These are phyloP conservation scores for Lentinus tigrinus DNA, from an alignment of 768 basidiomycete species.

Conservation along the genomic window DNA sequence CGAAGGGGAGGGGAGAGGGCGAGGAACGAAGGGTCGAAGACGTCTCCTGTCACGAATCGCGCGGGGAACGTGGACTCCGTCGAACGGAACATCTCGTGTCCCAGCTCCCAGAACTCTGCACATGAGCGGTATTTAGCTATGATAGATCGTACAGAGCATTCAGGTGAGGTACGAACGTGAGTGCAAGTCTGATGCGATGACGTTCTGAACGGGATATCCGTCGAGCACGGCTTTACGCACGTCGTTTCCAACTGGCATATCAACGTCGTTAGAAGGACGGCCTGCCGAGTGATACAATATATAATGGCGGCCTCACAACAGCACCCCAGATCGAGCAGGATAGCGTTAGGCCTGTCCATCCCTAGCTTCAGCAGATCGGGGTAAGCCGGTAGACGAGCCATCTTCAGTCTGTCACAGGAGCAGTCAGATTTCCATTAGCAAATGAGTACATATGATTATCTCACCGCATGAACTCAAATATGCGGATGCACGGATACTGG, in stretches of 20 bases:
- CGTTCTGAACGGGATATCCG: slow-evolving; percentile 40
- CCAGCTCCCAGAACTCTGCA: slow-evolving; percentile 59
- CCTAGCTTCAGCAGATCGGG: slow-evolving; percentile 35
- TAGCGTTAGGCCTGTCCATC: slow-evolving; percentile 32
- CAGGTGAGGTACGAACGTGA: slow-evolving; percentile 27
- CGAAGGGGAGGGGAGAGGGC: background rate
- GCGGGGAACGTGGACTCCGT: slow-evolving; percentile 52
- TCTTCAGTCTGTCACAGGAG: slow-evolving; percentile 21
- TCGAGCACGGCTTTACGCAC: slow-evolving; percentile 40
- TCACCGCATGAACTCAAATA: slow-evolving; percentile 25
- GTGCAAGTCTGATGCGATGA: slow-evolving; percentile 39
- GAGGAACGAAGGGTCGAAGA: slow-evolving; percentile 46
- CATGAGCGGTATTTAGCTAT: background rate
- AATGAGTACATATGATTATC: background rate
- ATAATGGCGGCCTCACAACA: too few species aligned
- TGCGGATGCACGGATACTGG: slow-evolving; percentile 32
- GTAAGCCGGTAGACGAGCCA: slow-evolving; percentile 26
- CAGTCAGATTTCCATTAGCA: background rate
- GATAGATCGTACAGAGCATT: too few species aligned
- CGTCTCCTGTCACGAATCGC: slow-evolving; percentile 54
- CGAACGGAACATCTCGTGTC: slow-evolving; percentile 58
- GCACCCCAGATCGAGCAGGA: slow-evolving; percentile 46
- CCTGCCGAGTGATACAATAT: too few species aligned
- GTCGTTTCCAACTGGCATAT: slow-evolving; percentile 39
- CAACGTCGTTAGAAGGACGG: background rate